phyloP scores from a whole-genome alignment of 2,329 filamentous ascomycete species.

The Microdochium bolleyi region DNA sequence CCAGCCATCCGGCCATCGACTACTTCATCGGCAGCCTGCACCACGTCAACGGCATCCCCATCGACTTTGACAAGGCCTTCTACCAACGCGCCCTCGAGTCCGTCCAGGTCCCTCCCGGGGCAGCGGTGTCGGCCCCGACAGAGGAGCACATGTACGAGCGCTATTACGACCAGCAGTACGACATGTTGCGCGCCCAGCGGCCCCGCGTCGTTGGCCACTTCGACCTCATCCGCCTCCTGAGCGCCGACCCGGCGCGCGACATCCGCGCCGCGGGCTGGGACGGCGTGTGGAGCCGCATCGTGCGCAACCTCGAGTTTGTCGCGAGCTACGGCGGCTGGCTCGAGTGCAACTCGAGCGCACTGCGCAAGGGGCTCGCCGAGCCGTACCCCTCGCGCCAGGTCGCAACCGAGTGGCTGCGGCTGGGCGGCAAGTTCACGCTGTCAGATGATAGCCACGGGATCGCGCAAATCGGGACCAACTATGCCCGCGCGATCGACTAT shows the following conservation, averaged over 20 bases:
- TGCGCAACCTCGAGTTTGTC: slow-evolving; percentile 67
- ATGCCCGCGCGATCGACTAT: slow-evolving; percentile 61
- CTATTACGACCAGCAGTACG: slow-evolving; percentile 83
- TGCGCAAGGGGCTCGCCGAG: slow-evolving; percentile 85
- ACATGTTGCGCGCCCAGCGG: slow-evolving; percentile 65
- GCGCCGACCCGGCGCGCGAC: slow-evolving; percentile 56
- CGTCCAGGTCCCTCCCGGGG: slow-evolving; percentile 13
- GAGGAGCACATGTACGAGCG: slow-evolving; percentile 70
- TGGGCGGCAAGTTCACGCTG: slow-evolving; percentile 78
- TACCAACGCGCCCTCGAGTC: slow-evolving; percentile 57
- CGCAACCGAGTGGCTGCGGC: slow-evolving; percentile 65
- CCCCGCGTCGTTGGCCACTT: slow-evolving; percentile 89
- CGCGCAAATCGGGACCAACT: slow-evolving; percentile 82
- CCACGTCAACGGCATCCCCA: slow-evolving; percentile 78
- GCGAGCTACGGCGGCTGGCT: slow-evolving; percentile 70
- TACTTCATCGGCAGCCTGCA: slow-evolving; percentile 92
- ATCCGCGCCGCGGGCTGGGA: slow-evolving; percentile 40
- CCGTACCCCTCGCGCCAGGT: slow-evolving; percentile 79
- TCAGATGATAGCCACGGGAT: slow-evolving; percentile 93
- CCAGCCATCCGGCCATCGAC: slow-evolving; percentile 60
- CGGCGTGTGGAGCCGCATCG: slow-evolving; percentile 64
- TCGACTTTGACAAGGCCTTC: slow-evolving; percentile 69
- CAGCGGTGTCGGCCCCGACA: slow-evolving; percentile 46
- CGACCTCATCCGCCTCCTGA: slow-evolving; percentile 79
- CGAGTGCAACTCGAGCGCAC: slow-evolving; percentile 80